Conservation (phyloP, 2,329 filamentous ascomycete species). For the Aspergillus ustus region DNA sequence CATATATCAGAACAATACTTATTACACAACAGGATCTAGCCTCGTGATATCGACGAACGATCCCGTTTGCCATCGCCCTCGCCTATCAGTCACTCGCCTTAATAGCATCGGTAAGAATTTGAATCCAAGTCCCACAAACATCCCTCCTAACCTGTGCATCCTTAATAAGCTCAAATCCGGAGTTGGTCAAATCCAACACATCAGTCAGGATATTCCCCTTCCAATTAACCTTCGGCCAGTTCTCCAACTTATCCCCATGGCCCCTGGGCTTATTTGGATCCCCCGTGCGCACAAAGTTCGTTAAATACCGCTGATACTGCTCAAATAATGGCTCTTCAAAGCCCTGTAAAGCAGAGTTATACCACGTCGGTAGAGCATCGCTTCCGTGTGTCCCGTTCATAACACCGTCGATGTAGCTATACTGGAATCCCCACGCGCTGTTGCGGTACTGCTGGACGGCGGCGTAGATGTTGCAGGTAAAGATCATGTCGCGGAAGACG, state of each 20-base stretch:
- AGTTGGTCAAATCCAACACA: neutral
- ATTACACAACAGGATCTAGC: no score
- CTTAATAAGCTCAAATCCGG: neutral
- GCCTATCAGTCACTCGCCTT: no score
- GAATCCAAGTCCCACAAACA: neutral
- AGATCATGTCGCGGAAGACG: neutral
- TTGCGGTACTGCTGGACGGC: neutral
- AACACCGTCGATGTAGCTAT: neutral
- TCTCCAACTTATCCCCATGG: neutral
- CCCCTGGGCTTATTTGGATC: neutral
- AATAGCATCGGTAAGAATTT: neutral
- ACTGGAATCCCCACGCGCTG: neutral
- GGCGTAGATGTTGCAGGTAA: constrained; percentile 1
- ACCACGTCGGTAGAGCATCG: neutral
- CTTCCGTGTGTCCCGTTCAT: neutral
- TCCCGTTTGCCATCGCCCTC: no score
- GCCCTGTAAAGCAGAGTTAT: neutral
- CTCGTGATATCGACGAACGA: no score
- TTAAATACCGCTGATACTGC: neutral
- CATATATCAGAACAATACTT: no score
- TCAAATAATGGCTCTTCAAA: neutral
- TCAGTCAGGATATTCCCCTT: neutral
- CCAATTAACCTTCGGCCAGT: neutral
- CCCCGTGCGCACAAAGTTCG: neutral
- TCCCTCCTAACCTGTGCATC: neutral